These are phyloP conservation scores for Syncephalastrum sp. DNA, from an alignment of 371 early-diverging fungal genomes.

Conservation along the genomic window DNA sequence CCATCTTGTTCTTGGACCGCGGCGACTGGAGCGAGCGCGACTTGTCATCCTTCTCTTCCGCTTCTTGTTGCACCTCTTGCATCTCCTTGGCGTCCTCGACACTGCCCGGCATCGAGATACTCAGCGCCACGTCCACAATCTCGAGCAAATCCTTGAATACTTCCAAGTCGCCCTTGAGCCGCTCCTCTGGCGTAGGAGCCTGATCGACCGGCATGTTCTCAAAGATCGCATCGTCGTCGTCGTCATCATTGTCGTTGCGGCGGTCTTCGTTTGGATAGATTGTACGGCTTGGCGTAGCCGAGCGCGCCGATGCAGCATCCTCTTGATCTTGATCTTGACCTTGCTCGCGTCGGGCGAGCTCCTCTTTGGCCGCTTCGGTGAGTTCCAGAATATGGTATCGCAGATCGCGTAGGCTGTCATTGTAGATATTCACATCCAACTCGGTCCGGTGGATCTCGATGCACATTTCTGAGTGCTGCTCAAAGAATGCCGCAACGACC, in stretches of 20 bases:
- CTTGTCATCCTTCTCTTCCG: not conserved
- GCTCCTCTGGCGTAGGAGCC: conserved; percentile 13
- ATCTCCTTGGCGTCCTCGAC: conserved; percentile 11
- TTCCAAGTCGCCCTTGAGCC: conserved; percentile 23
- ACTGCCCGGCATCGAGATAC: conserved; percentile 57
- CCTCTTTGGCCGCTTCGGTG: conserved; percentile 28
- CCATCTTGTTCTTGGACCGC: conserved; percentile 37
- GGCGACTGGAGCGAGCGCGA: conserved; percentile 19
- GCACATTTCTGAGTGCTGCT: conserved; percentile 75
- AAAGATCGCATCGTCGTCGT: conserved; percentile 22
- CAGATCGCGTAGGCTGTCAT: conserved; percentile 70
- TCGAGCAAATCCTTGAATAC: conserved; percentile 35
- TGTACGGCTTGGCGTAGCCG: not conserved
- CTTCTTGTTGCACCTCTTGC: conserved; percentile 1
- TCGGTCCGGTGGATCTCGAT: conserved; percentile 77
- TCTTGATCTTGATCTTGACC: not conserved
- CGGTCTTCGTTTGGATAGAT: conserved; percentile 6
- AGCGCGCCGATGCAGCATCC: not conserved
- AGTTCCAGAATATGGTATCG: conserved; percentile 49
- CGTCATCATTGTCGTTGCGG: not conserved
- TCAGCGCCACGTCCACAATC: conserved; percentile 45
- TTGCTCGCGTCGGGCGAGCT: not conserved
- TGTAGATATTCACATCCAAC: conserved; percentile 70
- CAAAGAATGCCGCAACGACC: conserved; percentile 76
- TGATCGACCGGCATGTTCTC: conserved; percentile 22